These are phyloP conservation scores for Pyrenophora teres DNA, from an alignment of 2,329 filamentous ascomycete species.

Conservation along the genomic window DNA sequence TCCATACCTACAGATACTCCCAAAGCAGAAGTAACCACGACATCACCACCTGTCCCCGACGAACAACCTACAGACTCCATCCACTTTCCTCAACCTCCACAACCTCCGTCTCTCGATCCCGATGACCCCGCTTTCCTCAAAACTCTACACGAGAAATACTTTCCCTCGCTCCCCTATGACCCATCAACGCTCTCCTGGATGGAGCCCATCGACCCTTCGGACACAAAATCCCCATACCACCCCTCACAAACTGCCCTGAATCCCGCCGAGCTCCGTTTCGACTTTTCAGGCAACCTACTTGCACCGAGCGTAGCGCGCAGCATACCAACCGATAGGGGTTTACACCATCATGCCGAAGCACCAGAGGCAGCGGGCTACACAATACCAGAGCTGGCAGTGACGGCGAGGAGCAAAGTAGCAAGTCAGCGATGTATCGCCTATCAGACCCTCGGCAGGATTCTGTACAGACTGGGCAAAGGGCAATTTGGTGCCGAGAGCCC, in stretches of 20 bases:
- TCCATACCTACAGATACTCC: not conserved
- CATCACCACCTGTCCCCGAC: conserved; percentile 43
- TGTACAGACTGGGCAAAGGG: conserved; percentile 81
- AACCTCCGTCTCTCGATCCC: conserved; percentile 77
- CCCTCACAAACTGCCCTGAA: conserved; percentile 74
- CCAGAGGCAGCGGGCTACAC: conserved; percentile 96
- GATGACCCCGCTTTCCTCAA: conserved; percentile 80
- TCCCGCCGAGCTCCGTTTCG: conserved; percentile 81
- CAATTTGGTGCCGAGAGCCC: conserved; percentile 63
- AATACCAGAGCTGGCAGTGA: conserved; percentile 78
- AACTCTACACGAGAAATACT: conserved; percentile 90
- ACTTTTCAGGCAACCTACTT: conserved; percentile 80
- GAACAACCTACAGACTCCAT: conserved; percentile 58
- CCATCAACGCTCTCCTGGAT: conserved; percentile 90
- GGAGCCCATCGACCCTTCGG: conserved; percentile 66
- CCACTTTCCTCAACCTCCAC: conserved; percentile 65
- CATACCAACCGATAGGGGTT: conserved; percentile 75
- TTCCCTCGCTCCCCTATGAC: conserved; percentile 83
- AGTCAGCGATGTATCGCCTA: conserved; percentile 90
- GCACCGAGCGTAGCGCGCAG: conserved; percentile 74
- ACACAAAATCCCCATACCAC: conserved; percentile 77
- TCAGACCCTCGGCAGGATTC: conserved; percentile 82
- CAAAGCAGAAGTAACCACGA: not conserved
- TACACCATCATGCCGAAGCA: conserved; percentile 92
- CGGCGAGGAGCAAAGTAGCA: conserved; percentile 80